Base-by-base conservation (phyloP, 2,329 filamentous ascomycete species). In the Phoma sp. region DNA sequence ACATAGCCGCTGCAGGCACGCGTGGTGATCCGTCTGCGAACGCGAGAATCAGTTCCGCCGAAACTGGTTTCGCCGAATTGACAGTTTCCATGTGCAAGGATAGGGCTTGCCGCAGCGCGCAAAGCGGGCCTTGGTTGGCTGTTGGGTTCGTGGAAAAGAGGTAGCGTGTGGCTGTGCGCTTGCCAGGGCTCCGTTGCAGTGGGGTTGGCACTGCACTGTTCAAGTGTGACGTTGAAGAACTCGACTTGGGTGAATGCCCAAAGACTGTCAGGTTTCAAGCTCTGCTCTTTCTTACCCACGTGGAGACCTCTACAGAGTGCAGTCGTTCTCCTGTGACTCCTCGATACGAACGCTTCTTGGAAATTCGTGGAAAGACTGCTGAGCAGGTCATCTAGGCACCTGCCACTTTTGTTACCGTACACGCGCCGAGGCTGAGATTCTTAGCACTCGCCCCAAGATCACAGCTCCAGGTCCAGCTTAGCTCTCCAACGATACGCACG, bases 1-100 rank as follows among this genome's bases (percentile, higher is more conserved):
- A 58, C 43, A 51, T 51, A 65, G 57, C 68, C 66, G 68, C 67
- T 69, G 68, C 68, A 72, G 66, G 68, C 62, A 62, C 61, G 32
- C 42, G 32, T 40, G 62, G 55, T 56, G 63, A 69, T 70, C 59
- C 39, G 29, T 47, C 36, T 29, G 60, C 47, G 43, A 58, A 50
- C 47, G 47, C 62, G 57, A 65, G 52, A 29, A 46, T 50, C 30
- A 53, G 47, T 30, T 49, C 46, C 42, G 49, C 32, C 38, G 59
- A 49, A 55, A 54, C 51, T 60, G 58, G 41, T 45, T 33, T 33
- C 32, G 9, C 32, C 32, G 32, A 33, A 9, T 52, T 45, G 54
- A 44, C 51, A 50, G 51, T 30, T 55, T 54, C 35, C 41, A 29
- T 23, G 40, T 57, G 59, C 54, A 52, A 44, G 57, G 55, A 54